These are phyloP conservation scores for Clavariopsis aquatica DNA, from an alignment of 495 filamentous ascomycete genomes.

Conservation along the genomic window DNA sequence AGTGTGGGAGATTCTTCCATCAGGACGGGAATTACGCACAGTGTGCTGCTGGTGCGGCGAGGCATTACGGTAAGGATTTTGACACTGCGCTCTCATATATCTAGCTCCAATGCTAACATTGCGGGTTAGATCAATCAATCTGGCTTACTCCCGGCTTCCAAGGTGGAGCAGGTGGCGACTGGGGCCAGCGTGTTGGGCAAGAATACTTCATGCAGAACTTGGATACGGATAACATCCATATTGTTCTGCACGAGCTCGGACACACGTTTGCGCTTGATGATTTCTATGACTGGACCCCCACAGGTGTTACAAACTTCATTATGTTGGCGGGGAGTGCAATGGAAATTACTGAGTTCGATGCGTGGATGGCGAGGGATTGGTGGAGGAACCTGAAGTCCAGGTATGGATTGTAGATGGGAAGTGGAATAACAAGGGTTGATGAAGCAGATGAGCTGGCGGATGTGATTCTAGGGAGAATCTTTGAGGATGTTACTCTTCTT, in stretches of 20 bases:
- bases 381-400: conserved; percentile 18
- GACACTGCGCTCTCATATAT: background rate
- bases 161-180: conserved; percentile 12
- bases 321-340: conserved; percentile 16
- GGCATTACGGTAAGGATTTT: background rate
- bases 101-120: background rate
- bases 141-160: conserved; percentile 6
- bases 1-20: conserved; percentile 14
- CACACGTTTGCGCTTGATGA: conserved; percentile 18
- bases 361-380: conserved; percentile 21
- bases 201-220: conserved; percentile 15
- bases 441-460: background rate
- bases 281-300: conserved; percentile 16
- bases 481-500: too few species aligned
- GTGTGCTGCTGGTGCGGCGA: background rate
- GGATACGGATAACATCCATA: conserved; percentile 11
- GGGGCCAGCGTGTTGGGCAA: conserved; percentile 8
- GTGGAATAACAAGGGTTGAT: background rate
- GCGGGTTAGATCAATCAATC: background rate
- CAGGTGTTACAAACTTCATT: conserved; percentile 14
- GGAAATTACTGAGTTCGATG: conserved; percentile 20
- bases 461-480: background rate
- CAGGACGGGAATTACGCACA: background rate
- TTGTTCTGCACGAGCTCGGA: conserved; percentile 16
- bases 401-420: background rate